Base-by-base conservation (phyloP, 371 early-diverging fungal genomes). In the Parasitella parasitica region DNA sequence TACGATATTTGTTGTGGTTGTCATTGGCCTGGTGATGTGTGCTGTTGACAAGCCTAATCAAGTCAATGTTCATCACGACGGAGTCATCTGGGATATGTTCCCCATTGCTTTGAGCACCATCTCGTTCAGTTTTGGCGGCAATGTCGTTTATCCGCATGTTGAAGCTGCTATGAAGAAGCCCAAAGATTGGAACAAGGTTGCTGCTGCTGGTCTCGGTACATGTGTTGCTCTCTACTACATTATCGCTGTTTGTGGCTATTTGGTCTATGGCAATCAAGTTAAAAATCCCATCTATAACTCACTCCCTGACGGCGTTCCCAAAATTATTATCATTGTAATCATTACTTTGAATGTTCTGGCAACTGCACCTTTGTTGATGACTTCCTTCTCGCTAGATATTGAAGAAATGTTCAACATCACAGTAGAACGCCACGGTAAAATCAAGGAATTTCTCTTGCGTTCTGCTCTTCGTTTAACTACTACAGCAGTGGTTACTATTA, bases 91-190 rank as follows among this genome's bases (percentile, higher is more conserved):
- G 71, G 63, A 76, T 16, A 80, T 85, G 54, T 75, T 88, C 50
- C 86, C 88, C 4, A 66, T 82, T 8, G 82, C 88, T 0, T 66
- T 88, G 5, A 78, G 82, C 28, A 86, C 88, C 12, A 88, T 92
- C 32, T 91, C 89, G 51, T 91, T 91, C 71, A 84, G 85, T 67
- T 92, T 88, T 59, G 91, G 93, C 55, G 93, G 92, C 41, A 93
- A 91, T 66, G 84, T 89, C 18, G 84, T 92, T 50, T 93, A 89
- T 52, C 91, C 94, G 15, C 90, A 92, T 65, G 87, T 95, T 26
- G 93, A 93, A 69, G 85, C 85, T 26, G 88, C 92, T n/a, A 93
- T 96, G 94, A 80, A 82, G 64, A 67, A 85, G 20, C 95, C 93
- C 52, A 74, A 80, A 57, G 65, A 83, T 16, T 96, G 93, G 88